Evolutionary conservation across 2,329 filamentous ascomycete species (phyloP), one percentile per base, ranked within the genome.

Genomic region (Diaporthe sp.): DNA sequence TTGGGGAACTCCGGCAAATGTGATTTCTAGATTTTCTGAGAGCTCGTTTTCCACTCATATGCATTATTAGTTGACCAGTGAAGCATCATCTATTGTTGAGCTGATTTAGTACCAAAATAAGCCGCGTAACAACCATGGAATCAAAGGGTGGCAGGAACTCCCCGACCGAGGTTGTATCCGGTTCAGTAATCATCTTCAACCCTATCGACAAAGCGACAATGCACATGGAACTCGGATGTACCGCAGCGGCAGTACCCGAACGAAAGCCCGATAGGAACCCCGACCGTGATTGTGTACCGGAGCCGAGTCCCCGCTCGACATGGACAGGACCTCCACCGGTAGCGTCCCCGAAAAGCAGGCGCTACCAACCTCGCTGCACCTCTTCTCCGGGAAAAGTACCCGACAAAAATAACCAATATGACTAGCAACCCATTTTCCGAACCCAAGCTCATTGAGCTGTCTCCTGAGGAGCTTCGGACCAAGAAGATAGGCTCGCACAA

Each of bases 401-500:
- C 15, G 31, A 51, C 6, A 22, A n/a, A 10, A 22, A 10, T 6
- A 22, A 47, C 13, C 44, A 63, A 34, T 15, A 55, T 44, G 39
- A 42, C 31, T 3, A 51, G 34, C 17, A 13, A 31, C 34, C 8
- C n/a, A 55, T 12, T 2, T 6, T 42, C 34, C 31, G 42, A 51
- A 34, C 28, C 51, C 37, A 53, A 12, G 51, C 39, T 74, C 49
- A 71, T 74, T 42, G 72, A 60, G 72, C 65, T 71, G 28, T 51
- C 53, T 7, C n/a, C 31, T 28, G 53, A 71, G 20, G 65, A 74
- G 39, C 44, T 74, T 17, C 55, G 12, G 1, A 70, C 17, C 34
- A 71, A 31, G 28, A 71, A 71, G 65, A 10, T 74, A 3, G 63
- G 65, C 31, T 74, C 76, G 13, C 74, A 75, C 22, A 82, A 83